Base-by-base conservation (phyloP, 805 yeast genomes). In the Myxozyma neglecta region DNA sequence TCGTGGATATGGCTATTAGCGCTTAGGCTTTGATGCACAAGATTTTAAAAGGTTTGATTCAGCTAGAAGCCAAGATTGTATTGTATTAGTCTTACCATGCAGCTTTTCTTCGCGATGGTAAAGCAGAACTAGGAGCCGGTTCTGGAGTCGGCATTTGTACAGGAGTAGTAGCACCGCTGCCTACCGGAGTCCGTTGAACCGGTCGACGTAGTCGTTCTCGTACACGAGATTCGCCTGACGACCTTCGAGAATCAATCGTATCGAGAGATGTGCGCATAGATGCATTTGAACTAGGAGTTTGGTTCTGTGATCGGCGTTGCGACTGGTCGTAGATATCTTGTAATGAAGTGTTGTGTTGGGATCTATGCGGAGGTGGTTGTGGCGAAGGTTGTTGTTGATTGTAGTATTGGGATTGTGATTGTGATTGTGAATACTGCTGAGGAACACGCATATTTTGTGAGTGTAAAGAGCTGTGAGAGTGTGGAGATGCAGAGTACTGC, bases 251-350 rank as follows among this genome's bases (percentile, higher is more conserved):
- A 43, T 61, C 65, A 8, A 45, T 44, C 18, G 66, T 56, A 34
- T 60, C 66, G 34, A 47, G 32, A 20, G 53, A 40, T 11, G 59
- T 39, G 7, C 59, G 59, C 53, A 40, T 14, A n/a, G 54, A 43
- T 43, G 46, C n/a, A 10, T 20, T n/a, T 39, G 29, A 24, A 24
- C 37, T 20, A 20, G 49, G 37, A 20, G 39, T 40, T 9, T 24
- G 35, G 18, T 13, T 14, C 16, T 36, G 24, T 24, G 48, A n/a
- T 47, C 40, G 42, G 32, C 39, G 46, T 43, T 48, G 63, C 20
- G 35, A 45, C 36, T 63, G 65, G 53, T 64, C 63, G 52, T 64
- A 64, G 35, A 64, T 42, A 44, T 64, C 67, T 40, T 61, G 62
- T 53, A 64, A 49, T 4, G 63, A 60, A 18, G 60, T 59, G 35